Base-by-base conservation (phyloP, 2,329 filamentous ascomycete genomes). In the Ustulina deusta region DNA sequence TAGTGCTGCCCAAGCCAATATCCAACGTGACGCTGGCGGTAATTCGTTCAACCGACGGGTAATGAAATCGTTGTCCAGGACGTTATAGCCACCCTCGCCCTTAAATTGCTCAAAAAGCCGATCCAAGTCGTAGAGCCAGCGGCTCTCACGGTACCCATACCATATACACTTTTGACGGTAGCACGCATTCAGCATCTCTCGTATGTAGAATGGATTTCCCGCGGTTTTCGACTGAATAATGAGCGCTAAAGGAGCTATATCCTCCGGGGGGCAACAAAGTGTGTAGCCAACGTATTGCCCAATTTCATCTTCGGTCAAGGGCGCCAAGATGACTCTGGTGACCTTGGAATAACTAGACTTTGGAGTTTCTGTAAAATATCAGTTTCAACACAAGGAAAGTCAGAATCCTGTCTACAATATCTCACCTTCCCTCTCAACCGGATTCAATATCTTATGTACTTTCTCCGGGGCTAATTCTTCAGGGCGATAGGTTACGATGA, bases 151-250 rank as follows among this genome's bases (percentile, higher is more conserved):
- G 85, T 96, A 97, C 69, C 94, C 93, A 79, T 97, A 97, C 87
- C 90, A 97, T 57, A 97, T 91, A 78, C 93, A 97, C 72, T 91
- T 91, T 76, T 93, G 96, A 46, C 93, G 89, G 78, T 97, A 90
- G 77, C 93, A 97, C 2, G 91, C 91, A 75, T 93, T 93, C 4
- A 97, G 86, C 87, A 97, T 97, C 80, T 97, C 93, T 63, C 93
- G 87, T 78, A 97, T 92, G 75, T 96, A 97, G 75, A 97, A 97
- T 0, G 94, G 91, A 69, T 97, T 97, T 1, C 94, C 94, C 29
- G 88, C 88, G 9, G 93, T 95, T 81, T 96, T 97, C 74, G 95
- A 94, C 77, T 97, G 92, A 6, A 97, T 89, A 10, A 97, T 92
- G 6, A 94, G 88, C 1, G 93, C 92, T 20, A 98, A 83, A 0